A percentile compares a stretch with the other conserved stretches of the same genome.
phyloP scores from a whole-genome alignment of 2,329 filamentous ascomycete genomes.

The Dryadomyces sulphureus region DNA sequence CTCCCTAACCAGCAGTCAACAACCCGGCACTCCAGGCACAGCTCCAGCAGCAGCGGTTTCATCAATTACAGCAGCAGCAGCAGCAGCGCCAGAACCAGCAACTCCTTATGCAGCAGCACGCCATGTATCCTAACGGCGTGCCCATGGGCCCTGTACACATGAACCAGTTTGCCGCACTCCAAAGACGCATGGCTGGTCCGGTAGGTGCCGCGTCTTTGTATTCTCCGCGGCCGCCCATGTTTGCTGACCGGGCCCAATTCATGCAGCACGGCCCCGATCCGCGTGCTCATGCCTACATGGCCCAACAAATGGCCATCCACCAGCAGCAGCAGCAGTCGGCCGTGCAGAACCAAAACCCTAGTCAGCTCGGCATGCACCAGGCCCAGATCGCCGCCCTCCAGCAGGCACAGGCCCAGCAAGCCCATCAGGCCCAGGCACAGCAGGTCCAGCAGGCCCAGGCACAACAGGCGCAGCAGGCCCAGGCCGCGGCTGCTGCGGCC shows the following conservation, averaged over 20 bases:
- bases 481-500: constrained; percentile 12
- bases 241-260: not conserved
- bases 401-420: constrained; percentile 27
- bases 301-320: constrained; percentile 31
- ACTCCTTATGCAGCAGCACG: constrained; percentile 33
- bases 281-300: constrained; percentile 23
- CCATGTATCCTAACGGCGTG: constrained; percentile 37
- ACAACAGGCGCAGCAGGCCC: constrained; percentile 13
- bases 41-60: constrained; percentile 37
- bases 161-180: constrained; percentile 20
- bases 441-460: constrained; percentile 16
- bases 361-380: constrained; percentile 16
- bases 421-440: constrained; percentile 12
- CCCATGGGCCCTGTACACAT: constrained; percentile 35
- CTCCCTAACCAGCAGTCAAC: constrained; percentile 12
- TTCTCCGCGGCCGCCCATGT: too few relatives aligned
- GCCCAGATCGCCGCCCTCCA: constrained; percentile 8
- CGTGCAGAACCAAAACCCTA: constrained; percentile 11
- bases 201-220: not conserved
- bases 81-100: constrained; percentile 39
- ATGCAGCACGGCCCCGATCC: constrained; percentile 1
- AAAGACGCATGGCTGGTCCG: constrained; percentile 19
- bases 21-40: constrained; percentile 22
- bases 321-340: constrained; percentile 25
- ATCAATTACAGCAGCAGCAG: constrained; percentile 37